These are phyloP conservation scores for Amphicarpaea edgeworthii DNA, from an alignment of 306 rosid genomes.

Conservation along the genomic window DNA sequence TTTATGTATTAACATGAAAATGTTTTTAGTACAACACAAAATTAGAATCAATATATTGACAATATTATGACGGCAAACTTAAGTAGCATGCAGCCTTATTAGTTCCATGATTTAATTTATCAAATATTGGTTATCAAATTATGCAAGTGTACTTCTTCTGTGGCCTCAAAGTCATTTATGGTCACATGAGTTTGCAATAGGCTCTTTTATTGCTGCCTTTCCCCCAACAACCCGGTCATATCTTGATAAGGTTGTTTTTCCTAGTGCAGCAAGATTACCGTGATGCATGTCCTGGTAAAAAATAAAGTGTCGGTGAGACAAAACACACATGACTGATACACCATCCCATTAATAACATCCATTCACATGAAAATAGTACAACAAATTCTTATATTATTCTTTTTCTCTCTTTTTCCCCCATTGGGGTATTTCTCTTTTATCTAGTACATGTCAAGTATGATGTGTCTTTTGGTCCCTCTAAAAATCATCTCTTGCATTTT, in stretches of 20 bases:
- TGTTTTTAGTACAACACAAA: background rate
- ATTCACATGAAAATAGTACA: constrained; percentile 2
- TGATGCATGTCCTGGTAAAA: constrained; percentile 7
- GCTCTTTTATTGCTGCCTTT: constrained; percentile 39
- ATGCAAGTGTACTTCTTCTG: constrained; percentile 7
- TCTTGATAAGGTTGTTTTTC: background rate
- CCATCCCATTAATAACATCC: constrained; percentile 4
- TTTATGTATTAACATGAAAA: too few species aligned
- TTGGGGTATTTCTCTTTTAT: background rate
- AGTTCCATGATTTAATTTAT: background rate
- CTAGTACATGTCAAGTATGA: background rate
- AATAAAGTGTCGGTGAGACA: constrained; percentile 45
- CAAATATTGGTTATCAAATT: background rate
- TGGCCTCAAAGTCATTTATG: constrained; percentile 2
- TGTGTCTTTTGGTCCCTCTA: background rate
- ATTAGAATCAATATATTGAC: too few species aligned
- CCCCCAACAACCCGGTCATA: background rate
- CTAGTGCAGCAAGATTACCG: constrained; percentile 21
- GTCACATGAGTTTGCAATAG: constrained; percentile 39
- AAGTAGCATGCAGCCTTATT: constrained; percentile 20
- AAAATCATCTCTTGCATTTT: background rate
- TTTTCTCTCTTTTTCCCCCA: background rate
- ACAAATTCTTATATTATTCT: background rate
- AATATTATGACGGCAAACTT: background rate
- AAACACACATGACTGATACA: constrained; percentile 9